A percentile compares a stretch with the other conserved stretches of the same genome.
These are phyloP conservation scores for Ramularia collo-cygni DNA, from an alignment of 2,329 filamentous ascomycete genomes.

Conservation along the genomic window DNA sequence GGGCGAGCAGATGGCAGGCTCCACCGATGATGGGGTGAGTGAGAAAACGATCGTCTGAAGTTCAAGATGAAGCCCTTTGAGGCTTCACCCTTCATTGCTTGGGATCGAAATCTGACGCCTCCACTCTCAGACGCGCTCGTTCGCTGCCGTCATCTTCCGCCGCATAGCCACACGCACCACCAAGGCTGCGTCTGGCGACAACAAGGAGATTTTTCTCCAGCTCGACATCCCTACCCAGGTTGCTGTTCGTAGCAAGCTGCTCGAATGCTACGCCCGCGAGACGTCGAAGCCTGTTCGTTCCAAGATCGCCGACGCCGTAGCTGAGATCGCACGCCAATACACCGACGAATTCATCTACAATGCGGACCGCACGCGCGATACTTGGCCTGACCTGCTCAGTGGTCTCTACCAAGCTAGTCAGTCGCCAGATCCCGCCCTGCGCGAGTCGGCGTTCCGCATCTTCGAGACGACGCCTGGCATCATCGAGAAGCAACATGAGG, in stretches of 20 bases:
- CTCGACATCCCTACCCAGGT: conserved; percentile 65
- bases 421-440: conserved; percentile 71
- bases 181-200: conserved; percentile 64
- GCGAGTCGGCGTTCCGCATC: conserved; percentile 89
- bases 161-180: conserved; percentile 84
- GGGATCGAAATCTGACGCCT: not conserved
- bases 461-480: conserved; percentile 92
- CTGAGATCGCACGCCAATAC: conserved; percentile 91
- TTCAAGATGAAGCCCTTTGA: too few species aligned
- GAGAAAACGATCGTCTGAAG: conserved; percentile 6
- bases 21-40: conserved; percentile 66
- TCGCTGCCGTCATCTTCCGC: conserved; percentile 88
- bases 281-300: conserved; percentile 69
- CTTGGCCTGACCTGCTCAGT: conserved; percentile 83
- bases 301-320: conserved; percentile 96
- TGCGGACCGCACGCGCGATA: conserved; percentile 38
- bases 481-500: conserved; percentile 92
- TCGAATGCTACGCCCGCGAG: conserved; percentile 70
- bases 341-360: conserved; percentile 57
- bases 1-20: conserved; percentile 79
- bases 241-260: conserved; percentile 75
- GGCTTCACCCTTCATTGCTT: too few species aligned
- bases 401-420: conserved; percentile 87
- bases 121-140: conserved; percentile 66
- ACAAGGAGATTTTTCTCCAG: conserved; percentile 78